Evolutionary conservation across 1,284 basidiomycete genomes (phyloP).

Genomic region (Ganoderma boninense): DNA sequence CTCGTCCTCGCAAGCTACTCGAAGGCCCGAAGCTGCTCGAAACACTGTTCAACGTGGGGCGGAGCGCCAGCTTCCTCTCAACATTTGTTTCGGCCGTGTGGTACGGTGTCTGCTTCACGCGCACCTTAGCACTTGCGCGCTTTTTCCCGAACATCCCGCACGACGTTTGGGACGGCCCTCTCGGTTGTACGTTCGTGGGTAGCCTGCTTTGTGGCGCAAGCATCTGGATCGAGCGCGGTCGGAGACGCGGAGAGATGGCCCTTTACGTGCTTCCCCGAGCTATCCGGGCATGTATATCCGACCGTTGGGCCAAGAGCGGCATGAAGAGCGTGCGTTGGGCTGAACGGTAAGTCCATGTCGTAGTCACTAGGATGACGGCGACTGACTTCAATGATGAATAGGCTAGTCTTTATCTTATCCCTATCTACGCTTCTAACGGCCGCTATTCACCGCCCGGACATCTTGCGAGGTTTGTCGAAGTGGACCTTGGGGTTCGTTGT

Average conservation of each 20-base stretch:
- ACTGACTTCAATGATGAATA: constrained; percentile 23
- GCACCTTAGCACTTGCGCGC: constrained; percentile 68
- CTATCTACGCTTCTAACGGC: constrained; percentile 71
- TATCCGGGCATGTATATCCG: constrained; percentile 64
- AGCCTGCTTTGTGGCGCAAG: constrained; percentile 76
- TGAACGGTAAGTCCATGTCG: constrained; percentile 57
- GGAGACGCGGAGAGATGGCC: constrained; percentile 77
- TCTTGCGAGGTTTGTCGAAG: constrained; percentile 72
- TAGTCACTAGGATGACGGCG: constrained; percentile 36
- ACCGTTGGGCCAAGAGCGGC: constrained; percentile 57
- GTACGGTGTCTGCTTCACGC: constrained; percentile 70
- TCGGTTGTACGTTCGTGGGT: constrained; percentile 70
- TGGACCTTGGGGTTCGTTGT: constrained; percentile 74
- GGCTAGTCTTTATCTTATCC: constrained; percentile 64
- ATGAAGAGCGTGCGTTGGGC: constrained; percentile 47
- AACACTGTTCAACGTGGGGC: constrained; percentile 57
- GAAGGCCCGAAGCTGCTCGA: constrained; percentile 48
- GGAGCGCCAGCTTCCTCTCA: constrained; percentile 76
- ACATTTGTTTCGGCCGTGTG: constrained; percentile 76
- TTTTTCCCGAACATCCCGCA: constrained; percentile 72
- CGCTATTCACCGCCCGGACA: constrained; percentile 65
- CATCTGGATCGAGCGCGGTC: constrained; percentile 78
- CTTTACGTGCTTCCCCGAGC: constrained; percentile 79
- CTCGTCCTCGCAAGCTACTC: constrained; percentile 61
- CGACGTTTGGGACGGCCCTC: constrained; percentile 79